Base-by-base conservation (phyloP, 148 eudicot species). In the Dianthus caryophyllus region DNA sequence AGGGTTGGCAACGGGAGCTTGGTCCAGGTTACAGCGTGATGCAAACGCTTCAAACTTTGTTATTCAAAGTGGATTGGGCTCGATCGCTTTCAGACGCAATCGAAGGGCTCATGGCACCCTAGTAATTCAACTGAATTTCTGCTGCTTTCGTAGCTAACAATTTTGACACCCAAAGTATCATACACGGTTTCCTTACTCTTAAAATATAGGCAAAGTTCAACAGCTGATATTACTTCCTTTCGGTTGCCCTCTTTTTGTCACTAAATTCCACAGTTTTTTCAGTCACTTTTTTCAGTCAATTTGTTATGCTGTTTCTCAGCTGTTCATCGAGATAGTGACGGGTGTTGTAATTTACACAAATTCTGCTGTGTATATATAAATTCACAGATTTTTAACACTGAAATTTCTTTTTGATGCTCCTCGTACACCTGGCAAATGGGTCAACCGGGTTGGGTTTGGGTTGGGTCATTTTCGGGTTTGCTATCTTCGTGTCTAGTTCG, bases 1-100 rank as follows among this genome's bases (percentile, higher is more conserved):
- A 94, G 98, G 97, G 98, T 67, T 94, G 98, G 98, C 97, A 94
- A 61, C 82, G 98, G 73, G 90, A 94, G 82, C 97, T 94, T 24
- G 98, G 90, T 74, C 98, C 98, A 9, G 88, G 84, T 48, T 94
- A 94, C 20, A 82, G 90, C 77, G 84, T 94, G 70, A 94, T 94
- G 98, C 80, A 71, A 30, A 94, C 98, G 6, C 83, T 94, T 11
- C 95, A 83, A 71, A 86, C 90, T 0, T 71, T 94, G 73, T 80
- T 94, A 49, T 85, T 94, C 51, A 94, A 88, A 84, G 87, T 66
- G 1, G 92, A 94, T 68, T 94, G 97, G 98, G 98, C 96, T 4
- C 59, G 86, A 59, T 94, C 96, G 18, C 89, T 94, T 51, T 74
- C 96, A 22, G 90, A 94, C 65, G 90, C 98, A 16, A 90, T 94